A percentile compares a stretch with the other conserved stretches of the same genome.
Conservation (phyloP, 768 basidiomycete genomes). For the Rhodosporidiobolus sp. region DNA sequence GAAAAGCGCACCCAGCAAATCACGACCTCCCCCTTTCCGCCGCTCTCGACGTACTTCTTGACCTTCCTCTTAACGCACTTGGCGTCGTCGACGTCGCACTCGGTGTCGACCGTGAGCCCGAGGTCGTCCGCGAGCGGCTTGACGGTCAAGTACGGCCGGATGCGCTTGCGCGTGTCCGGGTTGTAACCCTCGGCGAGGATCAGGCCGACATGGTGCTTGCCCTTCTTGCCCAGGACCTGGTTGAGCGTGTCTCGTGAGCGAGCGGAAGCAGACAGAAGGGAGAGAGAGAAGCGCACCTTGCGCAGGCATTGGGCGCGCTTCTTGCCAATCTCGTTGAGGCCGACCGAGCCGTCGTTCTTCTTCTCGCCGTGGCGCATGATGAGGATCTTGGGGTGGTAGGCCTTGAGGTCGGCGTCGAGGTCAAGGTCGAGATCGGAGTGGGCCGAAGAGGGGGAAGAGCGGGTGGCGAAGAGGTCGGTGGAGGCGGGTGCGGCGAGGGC, state of each 20-base stretch:
- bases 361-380: conserved; percentile 41
- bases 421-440: too few relatives aligned
- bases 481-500: too few relatives aligned
- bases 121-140: conserved; percentile 27
- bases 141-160: conserved; percentile 36
- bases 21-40: conserved; percentile 28
- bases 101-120: conserved; percentile 28
- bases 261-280: background rate
- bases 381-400: conserved; percentile 28
- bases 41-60: conserved; percentile 11
- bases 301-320: conserved; percentile 37
- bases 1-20: conserved; percentile 35
- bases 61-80: conserved; percentile 25
- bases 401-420: too few relatives aligned
- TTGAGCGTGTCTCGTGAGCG: background rate
- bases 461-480: too few relatives aligned
- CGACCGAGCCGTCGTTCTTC: conserved; percentile 3
- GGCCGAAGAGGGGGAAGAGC: too few relatives aligned
- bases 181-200: conserved; percentile 37
- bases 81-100: conserved; percentile 33
- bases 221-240: conserved; percentile 4
- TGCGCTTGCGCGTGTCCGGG: conserved; percentile 9
- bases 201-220: conserved; percentile 29
- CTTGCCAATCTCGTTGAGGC: conserved; percentile 22
- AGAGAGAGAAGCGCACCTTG: background rate